Percentiles rank a stretch among this genome's conserved stretches.
These are phyloP conservation scores for Cenchrus americanus DNA, from an alignment of 176 grass and related monocot species.

Conservation along the genomic window DNA sequence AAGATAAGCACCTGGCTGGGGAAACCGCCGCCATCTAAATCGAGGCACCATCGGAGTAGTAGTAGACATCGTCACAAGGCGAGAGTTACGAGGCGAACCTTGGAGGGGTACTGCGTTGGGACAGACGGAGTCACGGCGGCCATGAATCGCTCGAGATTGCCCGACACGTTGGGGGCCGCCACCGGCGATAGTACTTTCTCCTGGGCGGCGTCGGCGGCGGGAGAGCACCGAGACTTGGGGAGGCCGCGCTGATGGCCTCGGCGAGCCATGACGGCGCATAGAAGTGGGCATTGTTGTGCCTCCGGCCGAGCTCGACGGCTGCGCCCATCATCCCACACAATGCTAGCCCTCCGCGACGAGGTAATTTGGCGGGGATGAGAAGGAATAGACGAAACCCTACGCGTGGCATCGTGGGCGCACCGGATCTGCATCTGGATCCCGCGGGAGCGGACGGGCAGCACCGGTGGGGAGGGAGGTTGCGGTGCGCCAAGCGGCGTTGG, in stretches of 20 bases:
- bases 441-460: no score
- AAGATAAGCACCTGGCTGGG: no score
- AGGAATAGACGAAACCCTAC: conserved; percentile 45
- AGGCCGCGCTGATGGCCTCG: conserved; percentile 40
- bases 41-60: no score
- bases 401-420: no score
- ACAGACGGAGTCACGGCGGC: conserved; percentile 44
- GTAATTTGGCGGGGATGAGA: conserved; percentile 22
- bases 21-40: no score
- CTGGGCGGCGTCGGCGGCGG: background rate
- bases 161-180: background rate
- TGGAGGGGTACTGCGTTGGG: conserved; percentile 40
- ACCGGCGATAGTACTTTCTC: conserved; percentile 14
- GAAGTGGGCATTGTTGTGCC: conserved; percentile 35
- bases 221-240: conserved; percentile 3
- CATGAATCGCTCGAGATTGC: conserved; percentile 55
- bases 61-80: background rate
- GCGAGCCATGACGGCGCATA: conserved; percentile 36
- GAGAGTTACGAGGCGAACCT: conserved; percentile 26
- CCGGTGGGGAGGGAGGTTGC: no score
- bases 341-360: background rate
- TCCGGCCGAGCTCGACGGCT: conserved; percentile 40
- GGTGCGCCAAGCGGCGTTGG: no score
- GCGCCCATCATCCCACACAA: conserved; percentile 46
- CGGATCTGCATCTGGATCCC: no score